Percentiles rank a stretch among this genome's conserved stretches.
These are phyloP conservation scores for Juncus effusus DNA, from an alignment of 176 grass and related monocot genomes.

Conservation along the genomic window DNA sequence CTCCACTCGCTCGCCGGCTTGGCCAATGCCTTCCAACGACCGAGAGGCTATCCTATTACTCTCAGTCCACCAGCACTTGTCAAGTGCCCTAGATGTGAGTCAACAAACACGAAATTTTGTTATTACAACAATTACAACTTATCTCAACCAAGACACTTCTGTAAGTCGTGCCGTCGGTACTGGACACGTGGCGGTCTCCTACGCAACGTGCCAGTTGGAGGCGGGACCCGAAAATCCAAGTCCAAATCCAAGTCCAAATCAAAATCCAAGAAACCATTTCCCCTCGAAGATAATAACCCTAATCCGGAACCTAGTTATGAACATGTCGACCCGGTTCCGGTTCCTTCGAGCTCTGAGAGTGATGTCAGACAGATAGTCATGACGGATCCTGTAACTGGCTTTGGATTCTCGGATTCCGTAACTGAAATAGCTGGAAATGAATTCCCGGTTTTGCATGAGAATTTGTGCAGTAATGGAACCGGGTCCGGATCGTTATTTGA, in stretches of 20 bases:
- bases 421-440: constrained; percentile 4
- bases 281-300: constrained; percentile 7
- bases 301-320: constrained; percentile 6
- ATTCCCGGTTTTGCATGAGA: constrained; percentile 9
- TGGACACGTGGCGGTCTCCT: constrained; percentile 89
- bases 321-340: not conserved
- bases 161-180: constrained; percentile 94
- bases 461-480: constrained; percentile 10
- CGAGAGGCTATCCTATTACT: not conserved
- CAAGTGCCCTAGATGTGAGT: constrained; percentile 90
- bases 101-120: constrained; percentile 96
- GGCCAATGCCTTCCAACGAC: constrained; percentile 16
- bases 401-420: constrained; percentile 15
- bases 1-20: constrained; percentile 25
- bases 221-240: constrained; percentile 71
- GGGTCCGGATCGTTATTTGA: constrained; percentile 30
- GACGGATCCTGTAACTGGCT: constrained; percentile 10
- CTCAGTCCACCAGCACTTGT: constrained; percentile 39
- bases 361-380: constrained; percentile 13
- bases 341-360: constrained; percentile 20
- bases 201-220: constrained; percentile 88
- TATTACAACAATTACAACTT: constrained; percentile 99
- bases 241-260: constrained; percentile 31
- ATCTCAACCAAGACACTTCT: constrained; percentile 91
- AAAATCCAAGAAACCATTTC: constrained; percentile 9